phyloP scores from a whole-genome alignment of 495 filamentous ascomycete species.

The Aspergillus coremiiformis region DNA sequence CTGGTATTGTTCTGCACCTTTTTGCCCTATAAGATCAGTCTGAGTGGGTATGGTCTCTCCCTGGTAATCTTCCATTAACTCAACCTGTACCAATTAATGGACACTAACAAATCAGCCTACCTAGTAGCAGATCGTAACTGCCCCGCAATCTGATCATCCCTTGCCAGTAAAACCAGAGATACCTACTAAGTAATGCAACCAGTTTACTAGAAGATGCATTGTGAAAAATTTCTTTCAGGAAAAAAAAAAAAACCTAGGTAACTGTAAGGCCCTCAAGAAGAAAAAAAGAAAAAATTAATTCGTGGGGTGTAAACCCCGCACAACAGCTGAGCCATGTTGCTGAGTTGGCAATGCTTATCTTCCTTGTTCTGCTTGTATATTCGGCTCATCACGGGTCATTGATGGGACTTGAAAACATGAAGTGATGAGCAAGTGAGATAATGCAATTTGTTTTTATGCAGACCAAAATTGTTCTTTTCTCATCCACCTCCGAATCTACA shows the following conservation, averaged over 20 bases:
- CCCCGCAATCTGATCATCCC: background rate
- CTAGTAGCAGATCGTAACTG: background rate
- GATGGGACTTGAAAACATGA: background rate
- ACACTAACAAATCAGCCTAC: background rate
- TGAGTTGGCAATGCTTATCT: conserved; percentile 8
- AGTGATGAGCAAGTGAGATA: background rate
- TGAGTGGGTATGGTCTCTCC: background rate
- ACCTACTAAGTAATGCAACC: background rate
- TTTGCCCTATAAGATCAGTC: background rate
- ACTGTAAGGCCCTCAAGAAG: background rate
- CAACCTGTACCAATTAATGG: background rate
- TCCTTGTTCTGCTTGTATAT: background rate
- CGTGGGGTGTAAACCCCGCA: conserved; percentile 18
- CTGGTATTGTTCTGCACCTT: background rate
- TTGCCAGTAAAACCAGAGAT: background rate
- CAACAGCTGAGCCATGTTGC: conserved; percentile 14
- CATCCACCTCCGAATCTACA: too few species aligned
- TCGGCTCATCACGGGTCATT: background rate
- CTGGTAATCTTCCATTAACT: background rate
- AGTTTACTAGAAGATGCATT: background rate
- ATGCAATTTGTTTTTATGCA: background rate
- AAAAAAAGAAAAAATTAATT: background rate
- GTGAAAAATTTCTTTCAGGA: background rate
- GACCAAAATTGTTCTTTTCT: background rate
- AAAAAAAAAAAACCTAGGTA: background rate